phyloP scores from a whole-genome alignment of 2,329 filamentous ascomycete species.

The Podosphaera aphanis region DNA sequence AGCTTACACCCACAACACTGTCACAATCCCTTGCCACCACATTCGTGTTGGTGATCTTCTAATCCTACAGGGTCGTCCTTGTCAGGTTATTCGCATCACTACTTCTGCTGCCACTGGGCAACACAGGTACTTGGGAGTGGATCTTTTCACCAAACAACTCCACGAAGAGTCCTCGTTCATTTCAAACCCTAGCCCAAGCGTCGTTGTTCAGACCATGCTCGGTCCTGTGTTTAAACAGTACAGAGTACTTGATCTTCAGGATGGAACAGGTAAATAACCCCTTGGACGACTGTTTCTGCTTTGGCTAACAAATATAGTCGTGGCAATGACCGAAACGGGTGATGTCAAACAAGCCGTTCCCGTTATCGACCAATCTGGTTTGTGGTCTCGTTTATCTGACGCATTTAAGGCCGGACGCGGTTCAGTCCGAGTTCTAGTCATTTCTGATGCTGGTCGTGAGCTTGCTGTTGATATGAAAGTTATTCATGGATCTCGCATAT shows the following conservation, averaged over 20 bases:
- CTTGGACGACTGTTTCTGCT: too few species aligned
- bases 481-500: constrained; percentile 56
- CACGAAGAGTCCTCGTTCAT: constrained; percentile 97
- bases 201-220: constrained; percentile 98
- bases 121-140: constrained; percentile 98
- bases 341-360: constrained; percentile 92
- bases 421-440: constrained; percentile 82
- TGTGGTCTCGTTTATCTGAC: constrained; percentile 57
- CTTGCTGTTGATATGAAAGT: constrained; percentile 98
- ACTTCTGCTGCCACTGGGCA: constrained; percentile 94
- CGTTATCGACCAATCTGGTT: constrained; percentile 84
- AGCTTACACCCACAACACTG: constrained; percentile 42
- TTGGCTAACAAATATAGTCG: too few species aligned
- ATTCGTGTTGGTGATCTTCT: constrained; percentile 96
- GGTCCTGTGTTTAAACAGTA: constrained; percentile 99
- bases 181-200: constrained; percentile 86
- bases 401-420: constrained; percentile 83
- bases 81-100: constrained; percentile 99
- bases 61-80: constrained; percentile 95
- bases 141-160: constrained; percentile 98
- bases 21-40: constrained; percentile 98
- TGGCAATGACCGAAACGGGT: constrained; percentile 93
- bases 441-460: constrained; percentile 80
- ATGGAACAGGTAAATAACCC: constrained; percentile 43
- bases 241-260: constrained; percentile 91